These are phyloP conservation scores for Vitis hybrid DNA, from an alignment of 177 flowering plant species.

Conservation along the genomic window DNA sequence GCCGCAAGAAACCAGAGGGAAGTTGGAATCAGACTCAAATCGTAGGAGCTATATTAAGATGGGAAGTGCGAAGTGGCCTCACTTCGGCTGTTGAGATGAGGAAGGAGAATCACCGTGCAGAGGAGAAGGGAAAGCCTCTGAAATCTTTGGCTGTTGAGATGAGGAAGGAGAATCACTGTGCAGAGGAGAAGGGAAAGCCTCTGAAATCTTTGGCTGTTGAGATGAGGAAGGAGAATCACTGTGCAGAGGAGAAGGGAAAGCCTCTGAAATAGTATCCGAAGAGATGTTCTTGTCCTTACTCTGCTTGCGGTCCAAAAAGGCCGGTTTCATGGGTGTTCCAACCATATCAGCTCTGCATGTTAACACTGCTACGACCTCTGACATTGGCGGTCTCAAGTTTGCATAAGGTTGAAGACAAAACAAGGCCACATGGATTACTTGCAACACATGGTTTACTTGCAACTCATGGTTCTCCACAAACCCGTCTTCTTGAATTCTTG, in stretches of 20 bases:
- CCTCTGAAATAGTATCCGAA: constrained; percentile 54
- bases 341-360: constrained; percentile 48
- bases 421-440: constrained; percentile 53
- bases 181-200: no score
- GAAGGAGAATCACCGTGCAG: no score
- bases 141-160: no score
- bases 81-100: neutral
- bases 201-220: constrained; percentile 7
- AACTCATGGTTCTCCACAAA: constrained; percentile 32
- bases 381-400: constrained; percentile 68
- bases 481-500: constrained; percentile 39
- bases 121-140: no score
- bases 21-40: no score
- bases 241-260: constrained; percentile 41
- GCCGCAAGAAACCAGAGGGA: no score
- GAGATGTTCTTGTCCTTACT: constrained; percentile 31
- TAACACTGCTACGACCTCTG: constrained; percentile 63
- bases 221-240: constrained; percentile 42
- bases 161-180: no score
- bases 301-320: constrained; percentile 45
- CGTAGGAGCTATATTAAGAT: no score
- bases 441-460: constrained; percentile 25
- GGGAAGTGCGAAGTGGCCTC: neutral
- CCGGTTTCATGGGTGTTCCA: constrained; percentile 44
- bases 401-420: constrained; percentile 70